Conservation (phyloP, 108 stramenopile species). For the Fragilariopsis cylindrus region DNA sequence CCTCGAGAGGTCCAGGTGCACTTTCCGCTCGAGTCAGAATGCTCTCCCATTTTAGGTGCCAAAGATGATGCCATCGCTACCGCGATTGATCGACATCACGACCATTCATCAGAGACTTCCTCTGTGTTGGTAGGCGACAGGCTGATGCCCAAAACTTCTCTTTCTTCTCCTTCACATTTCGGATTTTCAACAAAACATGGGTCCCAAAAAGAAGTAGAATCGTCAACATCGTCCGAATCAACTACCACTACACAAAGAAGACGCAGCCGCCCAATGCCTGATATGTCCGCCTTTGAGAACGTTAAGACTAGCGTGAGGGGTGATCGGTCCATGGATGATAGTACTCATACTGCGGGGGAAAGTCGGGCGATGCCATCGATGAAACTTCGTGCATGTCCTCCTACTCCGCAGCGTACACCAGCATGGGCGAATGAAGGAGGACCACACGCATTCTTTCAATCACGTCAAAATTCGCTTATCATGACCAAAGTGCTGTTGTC, state of each 20-base stretch:
- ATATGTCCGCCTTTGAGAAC: slow-evolving; percentile 71
- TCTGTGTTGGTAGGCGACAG: background rate
- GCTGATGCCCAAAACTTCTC: background rate
- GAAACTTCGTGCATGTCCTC: slow-evolving; percentile 55
- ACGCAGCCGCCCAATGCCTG: slow-evolving; percentile 75
- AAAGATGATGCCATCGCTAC: slow-evolving; percentile 7
- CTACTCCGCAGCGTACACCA: slow-evolving; percentile 77
- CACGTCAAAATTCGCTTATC: slow-evolving; percentile 62
- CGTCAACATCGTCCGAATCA: slow-evolving; percentile 11
- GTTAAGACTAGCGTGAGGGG: slow-evolving; percentile 49
- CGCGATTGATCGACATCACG: background rate
- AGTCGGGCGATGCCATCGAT: slow-evolving; percentile 22
- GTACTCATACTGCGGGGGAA: slow-evolving; percentile 17
- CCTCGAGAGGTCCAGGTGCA: slow-evolving; percentile 44
- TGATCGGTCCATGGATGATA: slow-evolving; percentile 46
- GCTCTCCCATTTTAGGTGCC: slow-evolving; percentile 50
- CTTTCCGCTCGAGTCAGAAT: slow-evolving; percentile 46
- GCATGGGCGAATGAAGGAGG: slow-evolving; percentile 67
- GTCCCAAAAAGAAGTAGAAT: background rate
- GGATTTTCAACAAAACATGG: background rate
- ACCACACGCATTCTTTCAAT: slow-evolving; percentile 18
- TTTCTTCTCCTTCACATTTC: background rate
- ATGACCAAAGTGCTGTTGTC: slow-evolving; percentile 70
- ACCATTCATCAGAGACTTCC: background rate
- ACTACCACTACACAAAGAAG: slow-evolving; percentile 37